Evolutionary conservation across 2,329 filamentous ascomycete species (phyloP), one percentile per base, ranked within the genome.

Genomic region (Coleophoma cylindrospora): DNA sequence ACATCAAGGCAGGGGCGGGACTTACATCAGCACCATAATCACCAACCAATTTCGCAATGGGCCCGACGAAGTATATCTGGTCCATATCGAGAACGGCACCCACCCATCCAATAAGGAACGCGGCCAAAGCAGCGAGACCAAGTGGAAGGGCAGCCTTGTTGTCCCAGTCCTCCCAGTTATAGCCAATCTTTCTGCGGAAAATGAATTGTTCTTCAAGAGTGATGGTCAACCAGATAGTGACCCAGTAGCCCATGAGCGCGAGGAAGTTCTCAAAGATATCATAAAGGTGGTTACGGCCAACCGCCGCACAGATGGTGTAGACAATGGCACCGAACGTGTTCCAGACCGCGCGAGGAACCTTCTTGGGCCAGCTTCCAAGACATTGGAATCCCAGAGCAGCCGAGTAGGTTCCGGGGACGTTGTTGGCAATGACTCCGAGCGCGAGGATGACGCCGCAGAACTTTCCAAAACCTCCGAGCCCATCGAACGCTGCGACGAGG

Each of bases 221-320:
- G 47, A 87, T 83, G 2, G 76, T 74, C 21, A 85, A 70, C 78
- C 80, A 84, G 48, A 85, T 80, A 19, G 73, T 74, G 11, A 84
- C 74, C 82, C 82, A 87, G 66, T 86, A 87, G 1, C 83, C 84
- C 79, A 87, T 86, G 10, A 87, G 66, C 0, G 81, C 79, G 3
- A 87, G 72, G 62, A 87, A 86, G 61, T 86, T 86, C 17, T 78
- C 79, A 62, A 87, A 85, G 52, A 87, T 83, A 32, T 74, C 73
- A 1, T 80, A 77, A 2, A 87, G 72, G 54, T 82, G 66, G 22
- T 74, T 71, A 13, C 83, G 75, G 0, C 84, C 83, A 1, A 75
- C 81, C 45, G 34, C 33, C 43, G 53, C 46, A 49, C 54, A 12
- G 54, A 49, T 45, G 50, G 43, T 15, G 48, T 54, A 41, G 34